A percentile compares a stretch with the other conserved stretches of the same genome.
phyloP scores from a whole-genome alignment of 805 yeast species.

The Naumovozyma baii region DNA sequence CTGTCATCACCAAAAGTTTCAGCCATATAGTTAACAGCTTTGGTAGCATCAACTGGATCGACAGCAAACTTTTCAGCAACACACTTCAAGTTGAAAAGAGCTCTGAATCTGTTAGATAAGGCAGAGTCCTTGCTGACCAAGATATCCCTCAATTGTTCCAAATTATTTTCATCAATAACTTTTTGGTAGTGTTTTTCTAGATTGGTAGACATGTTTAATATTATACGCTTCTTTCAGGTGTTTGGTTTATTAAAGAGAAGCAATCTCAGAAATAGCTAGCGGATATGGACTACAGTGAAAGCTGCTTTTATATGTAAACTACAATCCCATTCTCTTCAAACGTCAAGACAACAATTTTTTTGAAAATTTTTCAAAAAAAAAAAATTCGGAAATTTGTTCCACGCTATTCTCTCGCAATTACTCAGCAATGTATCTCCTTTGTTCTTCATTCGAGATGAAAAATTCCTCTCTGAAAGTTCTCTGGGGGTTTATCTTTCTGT shows the following conservation, averaged over 20 bases:
- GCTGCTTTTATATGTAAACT: no score
- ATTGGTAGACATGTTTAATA: conserved; percentile 30
- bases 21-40: conserved; percentile 73
- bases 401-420: not conserved
- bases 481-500: not conserved
- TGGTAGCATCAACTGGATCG: conserved; percentile 44
- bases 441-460: no score
- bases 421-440: not conserved
- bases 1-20: conserved; percentile 73
- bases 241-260: not conserved
- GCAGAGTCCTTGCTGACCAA: conserved; percentile 54
- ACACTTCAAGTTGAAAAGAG: conserved; percentile 81
- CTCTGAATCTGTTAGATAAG: conserved; percentile 84
- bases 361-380: not conserved
- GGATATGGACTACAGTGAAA: not conserved
- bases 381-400: not conserved
- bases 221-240: not conserved
- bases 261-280: not conserved
- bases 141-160: conserved; percentile 67
- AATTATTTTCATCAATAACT: conserved; percentile 32
- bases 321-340: no score
- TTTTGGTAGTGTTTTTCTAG: conserved; percentile 30
- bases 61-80: conserved; percentile 64
- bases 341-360: not conserved
- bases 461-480: not conserved